Base-by-base conservation (phyloP, 2,329 filamentous ascomycete genomes). In the Whalleya microplaca region DNA sequence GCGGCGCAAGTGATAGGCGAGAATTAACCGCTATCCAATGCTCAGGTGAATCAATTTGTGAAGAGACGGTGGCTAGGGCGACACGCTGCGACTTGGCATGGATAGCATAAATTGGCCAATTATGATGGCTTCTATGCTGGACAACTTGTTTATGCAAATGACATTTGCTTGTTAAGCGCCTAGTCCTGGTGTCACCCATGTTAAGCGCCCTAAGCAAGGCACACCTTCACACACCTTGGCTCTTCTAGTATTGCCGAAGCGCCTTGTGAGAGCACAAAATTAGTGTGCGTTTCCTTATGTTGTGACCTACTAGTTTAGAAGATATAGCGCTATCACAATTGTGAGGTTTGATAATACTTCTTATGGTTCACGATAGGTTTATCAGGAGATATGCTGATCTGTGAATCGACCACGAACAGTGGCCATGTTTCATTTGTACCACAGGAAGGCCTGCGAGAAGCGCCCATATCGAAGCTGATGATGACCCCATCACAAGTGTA, bases 121-220 rank as follows among this genome's bases (percentile, higher is more conserved):
- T 40, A 43, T 37, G 44, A 40, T 10, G 27, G 3, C 21, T n/a
- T 7, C 10, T 45, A 21, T 37, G 32, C 32, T 37, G 32, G 32
- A 37, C 14, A 37, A 8, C 32, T 16, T 5, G 14, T 12, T 44
- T 56, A 41, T 53, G 42, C 50, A 41, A 47, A 53, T 29, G 9
- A 27, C n/a, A 29, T n/a, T 41, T 12, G 27, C 41, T 16, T 20
- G 27, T 51, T 57, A 50, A 50, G 43, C 55, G 55, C 55, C 42
- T 12, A 20, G 43, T 40, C 48, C 43, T 32, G 48, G 37, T 47
- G 41, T 45, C 49, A 48, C 40, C 27, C 41, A 43, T 37, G 43
- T 48, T 12, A 51, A 51, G 51, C 50, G 51, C 47, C 45, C 23
- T 27, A 37, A 43, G 27, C 43, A 16, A 50, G 32, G 9, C 9